Conservation (phyloP, 257 asterid species). For the Marsdenia floribunda region DNA sequence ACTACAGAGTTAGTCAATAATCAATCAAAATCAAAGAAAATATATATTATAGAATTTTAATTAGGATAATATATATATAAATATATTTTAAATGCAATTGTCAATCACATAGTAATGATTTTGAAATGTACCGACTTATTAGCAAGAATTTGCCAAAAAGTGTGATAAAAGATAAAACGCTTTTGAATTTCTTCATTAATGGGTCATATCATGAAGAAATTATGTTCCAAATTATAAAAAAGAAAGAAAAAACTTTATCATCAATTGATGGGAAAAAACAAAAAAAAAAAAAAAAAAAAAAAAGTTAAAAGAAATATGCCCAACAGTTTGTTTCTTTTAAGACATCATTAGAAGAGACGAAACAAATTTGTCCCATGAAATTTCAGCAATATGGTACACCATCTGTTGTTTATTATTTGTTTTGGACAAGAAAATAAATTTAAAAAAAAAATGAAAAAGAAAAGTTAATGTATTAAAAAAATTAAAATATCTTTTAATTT, state of each 20-base stretch:
- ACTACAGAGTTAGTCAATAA: background rate
- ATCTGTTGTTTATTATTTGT: no score
- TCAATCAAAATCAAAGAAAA: background rate
- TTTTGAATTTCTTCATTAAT: background rate
- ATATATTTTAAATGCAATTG: background rate
- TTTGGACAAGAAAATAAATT: no score
- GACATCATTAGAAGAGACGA: constrained; percentile 3
- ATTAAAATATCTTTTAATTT: no score
- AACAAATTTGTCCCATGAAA: background rate
- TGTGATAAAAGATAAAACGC: background rate
- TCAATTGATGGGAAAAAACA: background rate
- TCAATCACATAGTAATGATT: background rate
- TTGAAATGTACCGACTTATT: constrained; percentile 15
- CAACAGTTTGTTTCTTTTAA: background rate
- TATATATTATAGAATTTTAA: background rate
- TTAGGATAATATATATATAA: background rate
- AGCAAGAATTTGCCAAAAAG: background rate
- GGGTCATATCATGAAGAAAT: constrained; percentile 13
- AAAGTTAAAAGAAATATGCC: background rate
- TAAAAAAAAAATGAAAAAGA: no score
- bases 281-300: no score
- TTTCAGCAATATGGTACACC: no score
- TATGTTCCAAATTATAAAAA: background rate
- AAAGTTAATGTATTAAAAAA: no score
- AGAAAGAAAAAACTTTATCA: background rate